Conservation (phyloP, 1,139 yeast species). For the Casaregolazyma lundiana region DNA sequence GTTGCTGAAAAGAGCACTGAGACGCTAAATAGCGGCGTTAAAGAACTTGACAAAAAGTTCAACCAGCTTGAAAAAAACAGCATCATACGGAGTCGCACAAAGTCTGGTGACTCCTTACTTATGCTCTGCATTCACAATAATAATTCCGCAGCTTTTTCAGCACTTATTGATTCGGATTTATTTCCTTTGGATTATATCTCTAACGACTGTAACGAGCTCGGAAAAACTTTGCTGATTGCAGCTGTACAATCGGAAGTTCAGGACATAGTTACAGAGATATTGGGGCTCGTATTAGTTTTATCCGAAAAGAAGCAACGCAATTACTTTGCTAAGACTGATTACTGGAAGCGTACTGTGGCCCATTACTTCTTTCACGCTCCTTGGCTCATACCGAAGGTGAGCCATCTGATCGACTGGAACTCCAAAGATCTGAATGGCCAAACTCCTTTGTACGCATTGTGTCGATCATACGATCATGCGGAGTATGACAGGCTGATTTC, state of each 20-base stretch:
- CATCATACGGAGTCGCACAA: conserved; percentile 49
- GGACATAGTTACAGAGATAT: conserved; percentile 45
- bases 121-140: conserved; percentile 27
- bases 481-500: conserved; percentile 51
- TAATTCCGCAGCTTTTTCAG: conserved; percentile 37
- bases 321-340: conserved; percentile 52
- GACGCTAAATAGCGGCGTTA: conserved; percentile 8
- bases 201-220: conserved; percentile 53
- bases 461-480: conserved; percentile 77
- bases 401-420: conserved; percentile 64
- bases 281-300: conserved; percentile 47
- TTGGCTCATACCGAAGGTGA: conserved; percentile 50
- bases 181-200: conserved; percentile 64
- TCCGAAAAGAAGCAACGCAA: conserved; percentile 40
- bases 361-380: conserved; percentile 68
- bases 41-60: conserved; percentile 3
- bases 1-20: conserved; percentile 2
- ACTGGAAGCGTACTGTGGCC: conserved; percentile 55
- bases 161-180: conserved; percentile 40
- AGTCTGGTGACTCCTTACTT: conserved; percentile 62
- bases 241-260: conserved; percentile 56
- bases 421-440: conserved; percentile 62
- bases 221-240: conserved; percentile 53
- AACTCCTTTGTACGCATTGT: conserved; percentile 73
- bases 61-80: conserved; percentile 25